Base-by-base conservation (phyloP, 2,329 filamentous ascomycete genomes). In the Aspergillus ruber region DNA sequence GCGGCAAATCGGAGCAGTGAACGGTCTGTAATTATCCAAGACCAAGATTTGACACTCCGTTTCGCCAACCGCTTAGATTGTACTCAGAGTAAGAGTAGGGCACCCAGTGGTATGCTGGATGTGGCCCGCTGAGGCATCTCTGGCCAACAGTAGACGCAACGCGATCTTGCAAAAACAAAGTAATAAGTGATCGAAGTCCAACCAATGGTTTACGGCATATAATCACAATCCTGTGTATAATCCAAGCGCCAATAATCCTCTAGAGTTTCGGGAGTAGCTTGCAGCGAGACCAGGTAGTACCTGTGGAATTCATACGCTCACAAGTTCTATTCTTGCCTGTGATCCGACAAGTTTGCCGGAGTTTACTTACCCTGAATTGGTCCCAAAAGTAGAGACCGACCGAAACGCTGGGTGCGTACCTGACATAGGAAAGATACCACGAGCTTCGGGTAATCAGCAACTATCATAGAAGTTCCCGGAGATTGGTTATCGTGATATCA, bases 121-220 rank as follows among this genome's bases (percentile, higher is more conserved):
- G 9, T 39, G 36, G n/a, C n/a, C 33, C n/a, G 7, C 12, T 20
- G 15, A 20, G 36, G 10, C 17, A 20, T 39, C 12, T 18, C 18
- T 18, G 10, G 36, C 17, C 18, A 20, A 39, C 36, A 39, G 17
- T 6, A 21, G 36, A 21, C 6, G 17, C 18, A 18, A 20, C 17
- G 5, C 36, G 18, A 12, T 20, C 18, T 39, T 39, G 17, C 17
- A 35, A 35, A 46, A 36, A 45, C 48, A 39, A 42, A 52, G 47
- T 29, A 51, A 47, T 36, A 42, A 52, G 47, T 29, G 50, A 47
- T 36, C 39, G 21, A 49, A 47, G 42, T 42, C 29, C 45, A 52
- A 49, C 36, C n/a, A 39, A 15, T 18, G 10, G 15, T 39, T 39
- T 39, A 39, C 36, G 36, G 36, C 36, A 39, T 17, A 39, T 18